Base-by-base conservation (phyloP, 768 basidiomycete species). In the Phlebiopsis flavidoalba region DNA sequence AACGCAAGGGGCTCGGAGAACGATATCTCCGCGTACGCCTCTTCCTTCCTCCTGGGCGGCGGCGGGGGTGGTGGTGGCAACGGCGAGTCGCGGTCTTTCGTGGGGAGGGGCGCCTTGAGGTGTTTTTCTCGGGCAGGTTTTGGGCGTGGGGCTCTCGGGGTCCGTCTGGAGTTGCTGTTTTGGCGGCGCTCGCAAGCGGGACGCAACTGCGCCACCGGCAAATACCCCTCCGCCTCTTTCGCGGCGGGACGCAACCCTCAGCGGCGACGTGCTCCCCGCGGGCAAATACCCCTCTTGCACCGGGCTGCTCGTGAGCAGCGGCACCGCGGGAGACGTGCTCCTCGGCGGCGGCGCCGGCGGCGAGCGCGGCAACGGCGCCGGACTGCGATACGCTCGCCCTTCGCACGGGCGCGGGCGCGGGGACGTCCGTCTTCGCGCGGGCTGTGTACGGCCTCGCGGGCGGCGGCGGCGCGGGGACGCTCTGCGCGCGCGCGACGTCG, bases 121-220 rank as follows among this genome's bases (percentile, higher is more conserved):
- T 6, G 26, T 6, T 31, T 6, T 6, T 6, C 26, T 6, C 26
- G n/a, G n/a, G n/a, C n/a, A n/a, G n/a, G n/a, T n/a, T 6, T 31
- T 31, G 3, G 26, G 26, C 26, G 26, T 6, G 26, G 26, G 26
- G 26, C 26, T 31, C 26, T n/a, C n/a, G n/a, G n/a, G n/a, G n/a
- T n/a, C n/a, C n/a, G n/a, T n/a, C n/a, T n/a, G n/a, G 26, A 31
- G 26, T 2, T 6, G 26, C 26, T 31, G 26, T 6, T 31, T 40
- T 63, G 63, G 4, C 61, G 49, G 51, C n/a, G n/a, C 60, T 62
- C 49, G 47, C 37, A 31, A n/a, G 56, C 37, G 8, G 64, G 58
- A 1, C 64, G 63, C 24, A 64, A 46, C 24, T 67, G 67, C 12
- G 66, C 62, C 3, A 64, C 63, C 2, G 66, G 62, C 5, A 63